A percentile compares a stretch with the other conserved stretches of the same genome.
phyloP scores from a whole-genome alignment of 2,329 filamentous ascomycete genomes.

The Aspergillus sclerotialis region DNA sequence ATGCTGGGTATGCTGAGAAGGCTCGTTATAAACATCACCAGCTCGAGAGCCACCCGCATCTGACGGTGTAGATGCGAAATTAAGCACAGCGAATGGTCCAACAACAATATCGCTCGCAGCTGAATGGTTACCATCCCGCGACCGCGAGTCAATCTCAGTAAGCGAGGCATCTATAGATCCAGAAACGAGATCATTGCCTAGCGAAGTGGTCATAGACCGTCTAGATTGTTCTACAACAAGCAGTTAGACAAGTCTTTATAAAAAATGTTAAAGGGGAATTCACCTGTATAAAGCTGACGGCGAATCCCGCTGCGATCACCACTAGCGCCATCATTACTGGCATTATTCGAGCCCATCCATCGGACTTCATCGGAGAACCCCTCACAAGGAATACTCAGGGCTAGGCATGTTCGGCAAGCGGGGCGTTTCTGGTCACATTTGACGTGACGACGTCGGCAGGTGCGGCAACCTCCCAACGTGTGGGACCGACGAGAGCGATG shows the following conservation, averaged over 20 bases:
- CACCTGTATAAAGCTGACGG: constrained; percentile 27
- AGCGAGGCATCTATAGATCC: constrained; percentile 26
- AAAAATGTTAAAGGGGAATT: no score
- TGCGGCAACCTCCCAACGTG: constrained; percentile 26
- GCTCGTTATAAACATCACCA: constrained; percentile 1
- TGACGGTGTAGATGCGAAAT: constrained; percentile 10
- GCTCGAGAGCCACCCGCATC: neutral
- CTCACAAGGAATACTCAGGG: constrained; percentile 21
- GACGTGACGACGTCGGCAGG: constrained; percentile 28
- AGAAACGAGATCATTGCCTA: constrained; percentile 17
- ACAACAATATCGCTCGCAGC: constrained; percentile 16
- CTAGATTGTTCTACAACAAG: constrained; percentile 17
- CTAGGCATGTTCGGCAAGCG: constrained; percentile 23
- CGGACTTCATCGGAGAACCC: constrained; percentile 23
- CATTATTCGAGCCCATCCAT: constrained; percentile 19
- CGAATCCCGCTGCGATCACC: constrained; percentile 14
- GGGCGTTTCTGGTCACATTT: constrained; percentile 31
- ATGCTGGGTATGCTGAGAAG: constrained; percentile 1
- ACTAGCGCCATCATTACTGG: constrained; percentile 2
- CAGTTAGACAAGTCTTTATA: no score
- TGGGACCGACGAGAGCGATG: constrained; percentile 22
- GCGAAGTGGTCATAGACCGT: constrained; percentile 24
- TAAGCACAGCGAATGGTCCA: constrained; percentile 24
- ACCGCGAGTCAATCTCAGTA: constrained; percentile 23
- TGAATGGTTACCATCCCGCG: constrained; percentile 13